These are phyloP conservation scores for Oryza longistaminata DNA, from an alignment of 176 grass and related monocot species.

Conservation along the genomic window DNA sequence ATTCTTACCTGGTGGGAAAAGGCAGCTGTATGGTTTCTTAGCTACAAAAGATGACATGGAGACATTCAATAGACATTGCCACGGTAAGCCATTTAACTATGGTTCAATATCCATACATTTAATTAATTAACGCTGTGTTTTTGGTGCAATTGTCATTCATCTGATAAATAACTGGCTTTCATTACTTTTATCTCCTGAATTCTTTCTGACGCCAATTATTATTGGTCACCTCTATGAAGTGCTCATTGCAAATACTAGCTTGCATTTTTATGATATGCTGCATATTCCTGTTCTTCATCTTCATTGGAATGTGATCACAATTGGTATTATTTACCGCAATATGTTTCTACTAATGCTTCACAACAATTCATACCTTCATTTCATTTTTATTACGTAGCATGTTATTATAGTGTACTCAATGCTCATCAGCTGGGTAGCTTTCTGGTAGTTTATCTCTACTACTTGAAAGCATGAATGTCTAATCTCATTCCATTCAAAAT, in stretches of 20 bases:
- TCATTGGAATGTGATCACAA: background rate
- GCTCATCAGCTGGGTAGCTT: background rate
- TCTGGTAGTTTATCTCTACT: background rate
- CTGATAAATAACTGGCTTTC: conserved; percentile 22
- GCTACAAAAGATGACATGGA: conserved; percentile 84
- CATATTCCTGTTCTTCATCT: background rate
- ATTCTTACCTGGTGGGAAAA: conserved; percentile 73
- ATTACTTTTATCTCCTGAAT: background rate
- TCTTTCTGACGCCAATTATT: background rate
- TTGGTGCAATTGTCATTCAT: conserved; percentile 26
- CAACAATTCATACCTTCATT: background rate
- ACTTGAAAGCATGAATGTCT: background rate
- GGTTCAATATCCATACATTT: background rate
- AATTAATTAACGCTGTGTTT: background rate
- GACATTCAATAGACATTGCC: conserved; percentile 61
- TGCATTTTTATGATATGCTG: background rate
- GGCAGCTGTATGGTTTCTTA: conserved; percentile 82
- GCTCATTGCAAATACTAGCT: background rate
- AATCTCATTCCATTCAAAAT: background rate
- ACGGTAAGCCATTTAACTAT: conserved; percentile 50
- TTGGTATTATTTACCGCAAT: background rate
- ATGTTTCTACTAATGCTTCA: background rate
- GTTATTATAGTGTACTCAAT: background rate
- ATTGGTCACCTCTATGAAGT: background rate
- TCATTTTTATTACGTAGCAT: background rate